These are phyloP conservation scores for Galerina sulciceps DNA, from an alignment of 768 basidiomycete species.

Conservation along the genomic window DNA sequence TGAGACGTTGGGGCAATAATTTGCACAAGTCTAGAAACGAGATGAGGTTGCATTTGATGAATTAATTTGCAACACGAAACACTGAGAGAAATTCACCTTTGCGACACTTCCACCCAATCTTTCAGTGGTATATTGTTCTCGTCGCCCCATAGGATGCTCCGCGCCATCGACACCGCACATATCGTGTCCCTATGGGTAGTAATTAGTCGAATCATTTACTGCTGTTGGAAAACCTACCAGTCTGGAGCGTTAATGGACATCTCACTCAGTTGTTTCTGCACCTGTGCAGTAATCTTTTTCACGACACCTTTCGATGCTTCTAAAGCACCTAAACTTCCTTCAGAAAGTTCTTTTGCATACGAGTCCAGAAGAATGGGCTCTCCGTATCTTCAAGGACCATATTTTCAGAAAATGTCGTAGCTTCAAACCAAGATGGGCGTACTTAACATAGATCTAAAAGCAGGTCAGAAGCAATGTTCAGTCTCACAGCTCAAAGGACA, in stretches of 20 bases:
- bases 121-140: constrained; percentile 49
- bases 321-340: constrained; percentile 31
- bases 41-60: not conserved
- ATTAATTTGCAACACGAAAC: not conserved
- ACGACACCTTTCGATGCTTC: constrained; percentile 50
- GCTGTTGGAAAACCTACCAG: constrained; percentile 47
- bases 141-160: constrained; percentile 58
- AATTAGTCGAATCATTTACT: not conserved
- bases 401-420: constrained; percentile 15
- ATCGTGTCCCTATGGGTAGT: constrained; percentile 57
- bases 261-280: constrained; percentile 50
- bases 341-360: constrained; percentile 50
- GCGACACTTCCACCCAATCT: constrained; percentile 57
- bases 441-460: not conserved
- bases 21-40: constrained; percentile 14
- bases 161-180: constrained; percentile 59
- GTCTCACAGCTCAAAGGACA: not conserved
- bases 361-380: constrained; percentile 52
- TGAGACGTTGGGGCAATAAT: constrained; percentile 5
- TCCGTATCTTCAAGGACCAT: constrained; percentile 48
- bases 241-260: constrained; percentile 71
- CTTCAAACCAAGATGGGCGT: not conserved
- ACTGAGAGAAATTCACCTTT: constrained; percentile 48
- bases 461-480: no score
- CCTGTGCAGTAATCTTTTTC: constrained; percentile 55